Evolutionary conservation across 1,284 basidiomycete species (phyloP).

Genomic region (Cystobasidium sp.): DNA sequence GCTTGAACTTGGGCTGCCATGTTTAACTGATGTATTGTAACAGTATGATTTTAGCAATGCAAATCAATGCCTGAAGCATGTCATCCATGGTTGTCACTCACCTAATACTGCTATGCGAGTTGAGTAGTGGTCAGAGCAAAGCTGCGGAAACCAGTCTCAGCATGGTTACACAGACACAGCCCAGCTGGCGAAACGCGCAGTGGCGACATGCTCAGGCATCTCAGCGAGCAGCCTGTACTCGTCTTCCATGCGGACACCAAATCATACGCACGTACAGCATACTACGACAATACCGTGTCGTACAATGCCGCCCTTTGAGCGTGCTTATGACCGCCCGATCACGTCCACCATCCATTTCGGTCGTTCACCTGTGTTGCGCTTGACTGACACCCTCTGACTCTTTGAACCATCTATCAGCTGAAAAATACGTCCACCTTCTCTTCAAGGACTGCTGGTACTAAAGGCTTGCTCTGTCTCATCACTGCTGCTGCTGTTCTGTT

Average conservation of each 20-base stretch:
- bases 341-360: too few relatives aligned
- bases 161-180: background rate
- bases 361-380: too few relatives aligned
- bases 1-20: slow-evolving; percentile 41
- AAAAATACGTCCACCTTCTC: background rate
- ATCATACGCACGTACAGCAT: background rate
- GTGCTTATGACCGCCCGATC: too few relatives aligned
- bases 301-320: too few relatives aligned
- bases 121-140: background rate
- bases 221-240: too few relatives aligned
- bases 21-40: background rate
- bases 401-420: too few relatives aligned
- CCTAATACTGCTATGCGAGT: background rate
- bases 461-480: too few relatives aligned
- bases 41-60: background rate
- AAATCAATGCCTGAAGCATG: background rate
- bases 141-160: slow-evolving; percentile 5
- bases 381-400: too few relatives aligned
- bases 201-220: too few relatives aligned
- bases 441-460: background rate
- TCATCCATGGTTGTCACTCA: background rate
- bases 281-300: too few relatives aligned
- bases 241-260: too few relatives aligned
- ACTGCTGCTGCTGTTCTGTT: too few relatives aligned
- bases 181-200: background rate